Base-by-base conservation (phyloP, 2,329 filamentous ascomycete genomes). In the Chalara sp. region DNA sequence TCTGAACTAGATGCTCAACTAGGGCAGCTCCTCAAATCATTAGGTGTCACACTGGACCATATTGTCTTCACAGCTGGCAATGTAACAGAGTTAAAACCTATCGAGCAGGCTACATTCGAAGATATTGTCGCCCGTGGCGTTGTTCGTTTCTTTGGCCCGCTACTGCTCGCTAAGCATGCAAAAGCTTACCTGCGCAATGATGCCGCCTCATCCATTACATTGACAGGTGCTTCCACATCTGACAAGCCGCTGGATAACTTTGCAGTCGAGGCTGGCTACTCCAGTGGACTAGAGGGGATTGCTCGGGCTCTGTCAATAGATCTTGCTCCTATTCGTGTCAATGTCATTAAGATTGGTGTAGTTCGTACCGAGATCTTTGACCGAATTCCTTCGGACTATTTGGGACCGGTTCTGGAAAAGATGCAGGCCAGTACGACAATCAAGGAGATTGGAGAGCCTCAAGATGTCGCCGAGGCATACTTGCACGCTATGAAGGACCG, bases 271-370 rank as follows among this genome's bases (percentile, higher is more conserved):
- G 70, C 70, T 0, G 66, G 67, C 1, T 75, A 72, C 39, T 72
- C 71, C 0, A 72, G 75, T 0, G 80, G 73, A 0, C 54, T 78
- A 5, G 70, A 79, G 39, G 72, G 74, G 5, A 68, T 84, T 59
- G 69, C 72, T 2, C 69, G 78, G 1, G 73, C 71, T 5, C 65
- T 87, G 29, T 83, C 83, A 1, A 60, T 85, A 32, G 82, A 86
- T 57, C 59, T 87, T 49, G 74, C 73, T 55, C 83, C 83, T 0
- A 65, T 85, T 4, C 67, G 84, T 2, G 80, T 85, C 37, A 87
- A 87, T 60, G 61, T 75, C 1, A 77, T 86, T 0, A 69, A 65
- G 47, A 80, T 81, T 0, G 83, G 83, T 0, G 68, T 71, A 0
- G 70, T 76, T 0, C 60, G 71, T 31, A 81, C 78, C 5, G 72